Evolutionary conservation across 2,329 filamentous ascomycete species (phyloP), one percentile per base, ranked within the genome.

Genomic region (Mollisia scopiformis): DNA sequence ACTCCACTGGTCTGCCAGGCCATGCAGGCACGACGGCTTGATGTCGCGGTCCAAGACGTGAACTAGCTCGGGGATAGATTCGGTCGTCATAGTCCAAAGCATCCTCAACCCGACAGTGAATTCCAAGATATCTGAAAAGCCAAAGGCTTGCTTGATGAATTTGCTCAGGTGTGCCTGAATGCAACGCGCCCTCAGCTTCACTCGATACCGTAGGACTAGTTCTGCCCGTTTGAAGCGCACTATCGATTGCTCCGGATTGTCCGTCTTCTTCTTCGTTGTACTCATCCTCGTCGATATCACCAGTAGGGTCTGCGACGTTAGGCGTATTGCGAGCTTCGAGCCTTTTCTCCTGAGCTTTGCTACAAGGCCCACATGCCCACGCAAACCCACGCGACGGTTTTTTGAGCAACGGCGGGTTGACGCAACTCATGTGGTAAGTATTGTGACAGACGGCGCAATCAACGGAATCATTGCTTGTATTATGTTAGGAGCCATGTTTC

Each of bases 401-500:
- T 77, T 97, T 99, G 56, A 93, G 84, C 64, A 99, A 77, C 37
- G 93, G 92, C 41, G 95, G 95, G 63, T 90, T 89, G 59, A 99
- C 95, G 75, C 95, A 99, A 72, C 93, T 92, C 94, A 99, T 98
- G 79, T 99, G 95, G 78, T 97, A 99, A 14, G 94, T 98, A 75
- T 93, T 89, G 73, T 89, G 86, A 76, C 95, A 99, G 58, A 97
- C 93, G 47, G 94, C 95, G 76, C 95, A 99, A 75, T 98, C 94
- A 25, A 98, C 95, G 39, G 95, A 98, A 78, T 98, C 92, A 75
- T 91, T 90, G 72, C 92, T 96, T 68, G n/a, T 66, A 66, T 61
- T 31, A 28, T 21, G 6, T 30, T 31, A 25, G 30, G 33, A 21
- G 23, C 10, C 13, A 33, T 47, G 7, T 27, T 13, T 5, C 11